Evolutionary conservation across 2,329 filamentous ascomycete genomes (phyloP), one percentile per base, ranked within the genome.

Genomic region (Xylariaceae sp.): DNA sequence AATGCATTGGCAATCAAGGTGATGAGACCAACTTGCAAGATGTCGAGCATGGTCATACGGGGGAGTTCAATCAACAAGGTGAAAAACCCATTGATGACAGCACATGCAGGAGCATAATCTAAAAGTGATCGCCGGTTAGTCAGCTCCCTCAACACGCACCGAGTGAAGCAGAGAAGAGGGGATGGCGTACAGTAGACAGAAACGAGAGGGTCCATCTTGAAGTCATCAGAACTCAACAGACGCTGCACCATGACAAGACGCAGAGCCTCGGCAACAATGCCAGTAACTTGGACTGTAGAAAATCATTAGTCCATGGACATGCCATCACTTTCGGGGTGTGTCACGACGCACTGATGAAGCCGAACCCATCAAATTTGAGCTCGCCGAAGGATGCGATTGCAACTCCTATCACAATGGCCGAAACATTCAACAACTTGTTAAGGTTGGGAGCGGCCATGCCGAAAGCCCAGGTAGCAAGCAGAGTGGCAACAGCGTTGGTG

Each of bases 131-230:
- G 6, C 5, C 3, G 31, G 30, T 57, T 49, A 57, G 49, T 31
- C 11, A 36, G 7, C 22, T 27, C 22, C 4, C 22, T 7, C 4
- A 4, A 36, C 10, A 36, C 4, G 33, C 33, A 4, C 33, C 33
- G 5, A 12, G 12, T 15, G 4, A 9, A 5, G 39, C 11, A 40
- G n/a, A n/a, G n/a, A 3, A 5, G 6, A 15, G 15, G 27, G 18
- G 12, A 15, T 33, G 6, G 36, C 54, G 54, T 56, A 56, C 80
- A 33, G 47, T 56, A 56, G 4, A 56, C 54, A 15, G 87, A 90
- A 50, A 94, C 89, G 30, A 95, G 78, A 35, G 89, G 89, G 65
- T 94, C 88, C 89, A 95, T 94, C 77, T 90, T 90, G 74, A 88
- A 72, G 42, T 90, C 88, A 45, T 87, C 80, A 22, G 81, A 85